Percentiles rank a stretch among this genome's conserved stretches.
Evolutionary conservation across 208 protist species (phyloP).

Genomic region (Herpetomonas tarakana): DNA sequence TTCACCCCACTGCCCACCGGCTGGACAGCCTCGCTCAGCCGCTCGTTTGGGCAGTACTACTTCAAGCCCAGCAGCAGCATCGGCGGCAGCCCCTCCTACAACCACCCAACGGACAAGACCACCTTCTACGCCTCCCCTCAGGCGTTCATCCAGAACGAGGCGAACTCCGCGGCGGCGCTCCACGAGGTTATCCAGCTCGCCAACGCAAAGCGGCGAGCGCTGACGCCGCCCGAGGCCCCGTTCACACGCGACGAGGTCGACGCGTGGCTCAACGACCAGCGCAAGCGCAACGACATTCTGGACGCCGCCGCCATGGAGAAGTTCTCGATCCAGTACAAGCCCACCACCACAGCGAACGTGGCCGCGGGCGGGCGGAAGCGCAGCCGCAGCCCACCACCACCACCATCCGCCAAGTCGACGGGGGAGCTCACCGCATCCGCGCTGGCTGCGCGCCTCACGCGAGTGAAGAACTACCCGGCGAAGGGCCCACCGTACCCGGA

Average conservation of each 20-base stretch:
- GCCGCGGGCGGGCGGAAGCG: neutral
- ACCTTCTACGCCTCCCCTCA: slow-evolving; percentile 75
- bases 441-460: neutral
- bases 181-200: slow-evolving; percentile 7
- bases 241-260: slow-evolving; percentile 25
- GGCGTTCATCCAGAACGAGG: slow-evolving; percentile 49
- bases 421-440: slow-evolving; percentile 5
- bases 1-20: slow-evolving; percentile 63
- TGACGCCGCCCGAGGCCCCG: slow-evolving; percentile 13
- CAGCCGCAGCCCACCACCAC: slow-evolving; percentile 1
- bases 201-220: slow-evolving; percentile 2
- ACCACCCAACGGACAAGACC: slow-evolving; percentile 54
- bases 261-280: slow-evolving; percentile 66
- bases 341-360: slow-evolving; percentile 10
- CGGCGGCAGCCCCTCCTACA: slow-evolving; percentile 39
- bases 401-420: neutral
- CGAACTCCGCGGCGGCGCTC: slow-evolving; percentile 22
- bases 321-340: slow-evolving; percentile 41
- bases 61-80: slow-evolving; percentile 28
- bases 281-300: slow-evolving; percentile 48
- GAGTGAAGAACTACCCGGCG: slow-evolving; percentile 12
- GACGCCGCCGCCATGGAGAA: slow-evolving; percentile 58
- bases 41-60: slow-evolving; percentile 71
- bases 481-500: slow-evolving; percentile 25
- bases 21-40: slow-evolving; percentile 48